Evolutionary conservation across 805 yeast genomes (phyloP), one percentile per base, ranked within the genome.

Genomic region (Yarrowia bubula): DNA sequence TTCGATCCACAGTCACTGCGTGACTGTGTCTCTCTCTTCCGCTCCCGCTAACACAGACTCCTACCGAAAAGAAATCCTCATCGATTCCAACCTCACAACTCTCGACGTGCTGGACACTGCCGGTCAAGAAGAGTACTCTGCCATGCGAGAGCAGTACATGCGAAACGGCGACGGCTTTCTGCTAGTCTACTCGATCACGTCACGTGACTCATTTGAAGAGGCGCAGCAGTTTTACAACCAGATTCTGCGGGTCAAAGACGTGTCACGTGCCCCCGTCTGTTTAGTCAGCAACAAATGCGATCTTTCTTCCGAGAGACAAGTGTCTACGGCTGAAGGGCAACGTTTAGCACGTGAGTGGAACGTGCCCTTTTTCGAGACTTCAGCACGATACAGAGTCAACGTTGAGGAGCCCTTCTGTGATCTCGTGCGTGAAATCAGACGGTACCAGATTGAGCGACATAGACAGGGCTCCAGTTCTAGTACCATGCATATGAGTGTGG

Each of bases 21-120:
- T 35, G 42, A 14, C 13, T 38, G 4, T 38, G n/a, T n/a, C 31
- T n/a, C 15, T 42, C 46, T 18, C 32, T 11, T n/a, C n/a, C n/a
- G 15, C 22, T 3, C 42, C 42, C 18, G 15, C 61, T 55, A 55
- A 55, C 61, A 4, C 61, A 55, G 82, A 79, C 70, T 77, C 80
- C 28, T 79, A 79, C 70, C 83, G 97, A 70, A 95, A 95, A 74
- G 93, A 89, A 72, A 89, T 95, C 72, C 86, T 84, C 32, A 86
- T 95, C 43, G 96, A 92, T 74, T 85, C 84, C 66, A 90, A 87
- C 73, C 88, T 86, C 41, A 86, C 90, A 1, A 81, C 89, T 28
- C 77, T 89, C 68, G 99, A 95, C 75, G 92, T 95, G 46, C 83
- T 95, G 73, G 99, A 95, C 76, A 95, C 99, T 18, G 99, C 99